phyloP scores from a whole-genome alignment of 257 asterid genomes.

The Lithospermum erythrorhizon region DNA sequence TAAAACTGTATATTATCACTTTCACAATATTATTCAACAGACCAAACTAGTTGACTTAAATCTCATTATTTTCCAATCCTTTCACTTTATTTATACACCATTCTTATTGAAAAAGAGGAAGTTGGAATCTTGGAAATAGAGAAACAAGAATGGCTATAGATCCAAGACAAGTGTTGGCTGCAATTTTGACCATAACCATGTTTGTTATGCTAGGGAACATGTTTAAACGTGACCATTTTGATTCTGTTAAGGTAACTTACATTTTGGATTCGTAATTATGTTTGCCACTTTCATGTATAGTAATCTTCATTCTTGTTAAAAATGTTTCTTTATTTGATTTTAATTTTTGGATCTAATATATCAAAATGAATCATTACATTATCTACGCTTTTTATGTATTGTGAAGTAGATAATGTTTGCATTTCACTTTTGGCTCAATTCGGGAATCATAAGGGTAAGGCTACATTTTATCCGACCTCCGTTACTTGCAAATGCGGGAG shows the following conservation, averaged over 20 bases:
- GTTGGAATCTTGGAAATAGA: neutral
- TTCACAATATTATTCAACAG: no score
- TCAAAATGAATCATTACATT: no score
- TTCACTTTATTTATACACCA: neutral
- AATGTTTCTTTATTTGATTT: no score
- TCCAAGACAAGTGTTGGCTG: constrained; percentile 47
- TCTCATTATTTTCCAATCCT: neutral
- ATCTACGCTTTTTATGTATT: no score
- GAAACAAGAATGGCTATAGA: constrained; percentile 29
- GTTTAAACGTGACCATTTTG: constrained; percentile 49
- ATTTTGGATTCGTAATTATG: neutral
- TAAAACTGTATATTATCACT: no score
- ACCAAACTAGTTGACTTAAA: no score
- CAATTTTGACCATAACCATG: constrained; percentile 41
- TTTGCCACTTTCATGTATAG: neutral
- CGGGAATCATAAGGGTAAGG: no score
- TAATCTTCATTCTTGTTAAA: neutral
- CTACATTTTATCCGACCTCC: no score
- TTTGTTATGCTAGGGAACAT: constrained; percentile 49
- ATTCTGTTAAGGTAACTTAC: constrained; percentile 11
- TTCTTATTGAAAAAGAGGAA: neutral
- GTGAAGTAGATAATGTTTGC: no score
- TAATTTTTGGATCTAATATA: no score
- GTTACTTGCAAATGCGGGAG: no score
- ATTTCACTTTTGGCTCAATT: no score